Evolutionary conservation across 225 moss, liverwort and hornwort genomes (phyloP), one percentile per base, ranked within the genome.

Genomic region (Polytrichum commune): DNA sequence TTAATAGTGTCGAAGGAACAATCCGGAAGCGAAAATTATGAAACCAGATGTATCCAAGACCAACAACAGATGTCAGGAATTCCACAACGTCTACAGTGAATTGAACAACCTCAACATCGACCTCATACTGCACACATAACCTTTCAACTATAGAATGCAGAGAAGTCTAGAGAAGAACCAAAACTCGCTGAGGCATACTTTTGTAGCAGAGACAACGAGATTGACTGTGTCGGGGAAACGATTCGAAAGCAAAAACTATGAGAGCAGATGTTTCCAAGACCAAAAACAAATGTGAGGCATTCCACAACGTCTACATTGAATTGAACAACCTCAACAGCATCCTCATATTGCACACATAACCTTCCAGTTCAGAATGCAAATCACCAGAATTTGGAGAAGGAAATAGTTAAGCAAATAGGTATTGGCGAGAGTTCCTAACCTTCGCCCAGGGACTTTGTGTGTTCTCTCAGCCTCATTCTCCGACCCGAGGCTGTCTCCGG

Each of bases 401-500:
- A 38, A 35, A 38, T 38, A 13, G 13, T 35, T 35, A 6, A 38
- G 38, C 10, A 38, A 38, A 22, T 22, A n/a, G 22, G 25, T 5
- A 25, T 7, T 60, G 69, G 56, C 53, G 10, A 67, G 64, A 46
- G 5, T n/a, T 1, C 22, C 19, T 55, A 58, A 85, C 86, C 86
- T 80, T 19, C 18, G 18, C 32, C 61, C 62, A 3, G 56, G 4
- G 63, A 25, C 62, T 70, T 67, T 28, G 70, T 29, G 54, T 25
- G 53, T 28, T 56, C 35, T 23, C 19, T 16, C 35, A 38, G 22
- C 35, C 27, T 35, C 76, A 27, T 65, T 73, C 71, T 79, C 63
- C 68, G 78, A 70, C 28, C 33, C 19, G 62, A 46, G 35, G 69
- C 60, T 54, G 38, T 30, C 29, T 82, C 77, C 16, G 79, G 79